Conservation (phyloP, 106 monocot genomes). For the Xerophyta viscosa region DNA sequence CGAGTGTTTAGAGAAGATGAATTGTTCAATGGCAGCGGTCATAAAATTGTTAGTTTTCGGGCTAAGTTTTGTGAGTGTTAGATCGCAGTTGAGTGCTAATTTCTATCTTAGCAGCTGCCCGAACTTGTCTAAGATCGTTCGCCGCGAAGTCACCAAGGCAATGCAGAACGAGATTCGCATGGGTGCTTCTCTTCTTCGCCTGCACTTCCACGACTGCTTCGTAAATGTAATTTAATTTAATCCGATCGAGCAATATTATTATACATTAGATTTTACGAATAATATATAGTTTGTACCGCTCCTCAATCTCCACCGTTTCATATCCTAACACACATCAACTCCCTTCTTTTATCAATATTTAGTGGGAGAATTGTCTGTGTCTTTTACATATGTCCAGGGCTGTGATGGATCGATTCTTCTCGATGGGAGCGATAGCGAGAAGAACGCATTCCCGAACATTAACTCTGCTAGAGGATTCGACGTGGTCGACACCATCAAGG, state of each 20-base stretch:
- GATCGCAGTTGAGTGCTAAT: constrained; percentile 32
- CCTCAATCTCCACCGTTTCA: too few species aligned
- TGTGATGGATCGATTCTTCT: constrained; percentile 62
- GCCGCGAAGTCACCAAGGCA: constrained; percentile 26
- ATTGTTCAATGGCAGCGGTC: neutral
- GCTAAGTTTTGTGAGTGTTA: constrained; percentile 5
- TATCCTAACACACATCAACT: too few species aligned
- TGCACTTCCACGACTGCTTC: constrained; percentile 80
- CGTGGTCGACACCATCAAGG: constrained; percentile 52
- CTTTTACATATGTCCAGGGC: constrained; percentile 23
- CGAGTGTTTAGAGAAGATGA: neutral
- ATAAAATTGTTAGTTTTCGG: constrained; percentile 11
- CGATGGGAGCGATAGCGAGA: constrained; percentile 50
- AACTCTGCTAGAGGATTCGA: constrained; percentile 63
- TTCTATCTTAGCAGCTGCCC: constrained; percentile 53
- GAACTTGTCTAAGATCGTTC: constrained; percentile 24
- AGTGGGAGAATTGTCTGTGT: too few species aligned
- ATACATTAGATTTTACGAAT: too few species aligned
- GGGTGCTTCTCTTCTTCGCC: constrained; percentile 61
- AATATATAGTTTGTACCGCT: too few species aligned
- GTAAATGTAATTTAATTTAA: too few species aligned
- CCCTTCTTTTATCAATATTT: too few species aligned
- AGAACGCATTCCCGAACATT: constrained; percentile 36
- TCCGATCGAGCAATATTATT: too few species aligned
- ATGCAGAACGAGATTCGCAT: constrained; percentile 49